A percentile compares a stretch with the other conserved stretches of the same genome.
phyloP scores from a whole-genome alignment of 139 green algal genomes.

The Monoraphidium neglectum region DNA sequence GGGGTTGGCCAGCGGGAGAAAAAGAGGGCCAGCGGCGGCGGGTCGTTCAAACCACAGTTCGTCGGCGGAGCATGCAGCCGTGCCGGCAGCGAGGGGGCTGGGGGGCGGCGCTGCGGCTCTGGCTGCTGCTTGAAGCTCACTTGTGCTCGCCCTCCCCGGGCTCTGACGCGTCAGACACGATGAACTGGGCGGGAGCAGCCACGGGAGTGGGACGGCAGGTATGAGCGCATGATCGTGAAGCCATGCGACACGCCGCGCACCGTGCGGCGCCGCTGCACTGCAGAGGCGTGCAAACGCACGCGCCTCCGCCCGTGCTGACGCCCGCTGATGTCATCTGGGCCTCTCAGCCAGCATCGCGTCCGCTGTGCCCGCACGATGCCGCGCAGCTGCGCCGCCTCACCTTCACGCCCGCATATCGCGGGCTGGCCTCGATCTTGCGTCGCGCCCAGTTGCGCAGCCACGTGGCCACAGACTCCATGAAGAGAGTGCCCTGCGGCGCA shows the following conservation, averaged over 20 bases:
- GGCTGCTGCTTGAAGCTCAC: conserved; percentile 24
- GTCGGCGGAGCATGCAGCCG: conserved; percentile 7
- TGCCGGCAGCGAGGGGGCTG: not conserved
- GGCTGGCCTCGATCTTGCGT: conserved; percentile 56
- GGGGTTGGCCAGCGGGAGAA: too few species aligned
- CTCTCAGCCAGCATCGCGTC: too few species aligned
- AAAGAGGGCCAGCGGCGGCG: too few species aligned
- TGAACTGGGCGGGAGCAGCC: too few species aligned
- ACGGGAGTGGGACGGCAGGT: too few species aligned
- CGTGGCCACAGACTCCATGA: conserved; percentile 71
- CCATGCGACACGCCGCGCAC: too few species aligned
- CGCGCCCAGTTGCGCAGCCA: conserved; percentile 71
- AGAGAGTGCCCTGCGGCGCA: conserved; percentile 63
- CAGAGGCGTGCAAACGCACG: too few species aligned
- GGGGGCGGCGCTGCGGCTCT: not conserved
- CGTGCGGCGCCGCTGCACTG: too few species aligned
- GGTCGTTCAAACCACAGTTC: not conserved
- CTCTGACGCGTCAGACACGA: conserved; percentile 70
- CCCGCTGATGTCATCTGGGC: too few species aligned
- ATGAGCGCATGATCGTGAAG: too few species aligned
- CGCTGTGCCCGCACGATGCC: not conserved
- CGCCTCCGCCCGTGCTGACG: too few species aligned
- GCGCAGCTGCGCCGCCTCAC: not conserved
- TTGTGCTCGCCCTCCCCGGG: conserved; percentile 94
- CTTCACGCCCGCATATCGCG: conserved; percentile 12